phyloP scores from a whole-genome alignment of 306 rosid genomes.

The Gastrolobium villosum region DNA sequence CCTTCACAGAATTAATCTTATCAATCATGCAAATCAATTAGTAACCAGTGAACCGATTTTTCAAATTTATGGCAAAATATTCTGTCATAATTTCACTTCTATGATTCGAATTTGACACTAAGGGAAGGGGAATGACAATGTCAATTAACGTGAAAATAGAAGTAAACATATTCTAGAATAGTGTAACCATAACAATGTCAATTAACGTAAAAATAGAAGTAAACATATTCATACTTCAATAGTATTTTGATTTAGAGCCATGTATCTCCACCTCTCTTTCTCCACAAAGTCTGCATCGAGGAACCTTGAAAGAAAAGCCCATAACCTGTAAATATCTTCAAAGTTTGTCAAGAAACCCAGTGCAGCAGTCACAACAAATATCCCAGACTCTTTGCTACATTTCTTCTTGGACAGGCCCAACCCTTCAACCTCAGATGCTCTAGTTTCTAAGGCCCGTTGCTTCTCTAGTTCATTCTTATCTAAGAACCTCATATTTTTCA shows the following conservation, averaged over 20 bases:
- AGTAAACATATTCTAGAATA: background rate
- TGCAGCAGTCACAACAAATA: conserved; percentile 62
- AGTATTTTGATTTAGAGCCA: conserved; percentile 79
- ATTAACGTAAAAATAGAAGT: background rate
- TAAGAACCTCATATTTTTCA: conserved; percentile 56
- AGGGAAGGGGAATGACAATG: background rate
- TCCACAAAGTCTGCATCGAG: conserved; percentile 92
- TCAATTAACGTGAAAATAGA: background rate
- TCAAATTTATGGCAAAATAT: too few relatives aligned
- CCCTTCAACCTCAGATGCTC: conserved; percentile 40
- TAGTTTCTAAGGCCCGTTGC: conserved; percentile 55
- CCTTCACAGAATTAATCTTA: too few relatives aligned
- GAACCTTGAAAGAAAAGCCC: conserved; percentile 83
- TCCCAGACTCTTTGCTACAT: conserved; percentile 33
- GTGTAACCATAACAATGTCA: conserved; percentile 3
- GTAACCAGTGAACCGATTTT: too few relatives aligned
- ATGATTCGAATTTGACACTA: too few relatives aligned
- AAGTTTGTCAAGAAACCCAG: conserved; percentile 76
- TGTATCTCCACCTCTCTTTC: conserved; percentile 93
- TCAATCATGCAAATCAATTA: too few relatives aligned
- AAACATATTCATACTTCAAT: conserved; percentile 62
- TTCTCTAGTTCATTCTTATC: conserved; percentile 64
- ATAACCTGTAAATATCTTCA: conserved; percentile 75
- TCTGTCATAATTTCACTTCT: too few relatives aligned
- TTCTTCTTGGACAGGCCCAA: conserved; percentile 33